Conservation (phyloP, 768 basidiomycete species). For the Daedaleopsis sinensis region DNA sequence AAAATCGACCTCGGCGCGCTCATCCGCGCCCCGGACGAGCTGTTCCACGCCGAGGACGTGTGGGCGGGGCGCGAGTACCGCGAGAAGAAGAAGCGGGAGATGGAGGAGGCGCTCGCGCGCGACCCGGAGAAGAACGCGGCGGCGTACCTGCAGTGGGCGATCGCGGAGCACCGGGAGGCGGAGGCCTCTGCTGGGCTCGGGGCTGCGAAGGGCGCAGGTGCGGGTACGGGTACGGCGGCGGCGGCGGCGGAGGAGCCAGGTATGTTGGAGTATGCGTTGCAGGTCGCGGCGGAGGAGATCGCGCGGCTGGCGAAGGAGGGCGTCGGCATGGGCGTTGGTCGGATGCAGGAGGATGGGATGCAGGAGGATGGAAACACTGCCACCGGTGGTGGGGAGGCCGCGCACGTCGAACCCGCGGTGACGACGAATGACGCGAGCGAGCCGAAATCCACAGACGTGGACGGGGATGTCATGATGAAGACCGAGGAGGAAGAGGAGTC, state of each 20-base stretch:
- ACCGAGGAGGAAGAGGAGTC: constrained; percentile 2
- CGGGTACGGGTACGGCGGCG: constrained; percentile 14
- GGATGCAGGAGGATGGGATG: constrained; percentile 22
- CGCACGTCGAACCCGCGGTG: not conserved
- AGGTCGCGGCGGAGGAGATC: constrained; percentile 58
- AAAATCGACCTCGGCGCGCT: constrained; percentile 47
- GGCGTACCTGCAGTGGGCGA: constrained; percentile 32
- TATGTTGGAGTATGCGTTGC: constrained; percentile 55
- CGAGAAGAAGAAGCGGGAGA: constrained; percentile 36
- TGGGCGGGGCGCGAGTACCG: constrained; percentile 36
- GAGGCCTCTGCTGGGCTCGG: constrained; percentile 6
- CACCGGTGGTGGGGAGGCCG: too few relatives aligned
- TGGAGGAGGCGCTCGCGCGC: constrained; percentile 35
- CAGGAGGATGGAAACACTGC: not conserved
- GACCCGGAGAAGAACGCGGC: constrained; percentile 32
- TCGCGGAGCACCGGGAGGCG: constrained; percentile 34
- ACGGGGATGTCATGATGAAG: constrained; percentile 8
- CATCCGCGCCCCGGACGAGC: constrained; percentile 43
- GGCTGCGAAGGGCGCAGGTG: constrained; percentile 17
- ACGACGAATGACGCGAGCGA: not conserved
- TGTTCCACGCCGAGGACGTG: constrained; percentile 40
- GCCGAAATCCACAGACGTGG: not conserved
- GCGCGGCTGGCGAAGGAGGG: constrained; percentile 37
- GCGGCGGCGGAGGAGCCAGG: constrained; percentile 49
- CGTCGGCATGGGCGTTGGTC: constrained; percentile 18